phyloP scores from a whole-genome alignment of 2,329 filamentous ascomycete species.

The Fusarium scirpi region DNA sequence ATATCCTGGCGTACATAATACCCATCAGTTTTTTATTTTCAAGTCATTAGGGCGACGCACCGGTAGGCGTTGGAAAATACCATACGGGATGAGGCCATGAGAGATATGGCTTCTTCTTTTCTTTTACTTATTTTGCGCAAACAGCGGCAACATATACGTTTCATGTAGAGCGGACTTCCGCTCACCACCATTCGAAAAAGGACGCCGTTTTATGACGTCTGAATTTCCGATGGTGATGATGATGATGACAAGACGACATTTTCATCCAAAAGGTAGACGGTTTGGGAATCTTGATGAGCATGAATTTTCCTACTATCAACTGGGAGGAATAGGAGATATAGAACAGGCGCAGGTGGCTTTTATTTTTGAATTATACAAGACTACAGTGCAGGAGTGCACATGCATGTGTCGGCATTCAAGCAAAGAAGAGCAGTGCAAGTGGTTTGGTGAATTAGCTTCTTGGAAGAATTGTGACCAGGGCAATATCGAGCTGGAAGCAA shows the following conservation, averaged over 20 bases:
- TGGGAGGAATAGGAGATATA: conserved; percentile 18
- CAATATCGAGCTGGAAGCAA: conserved; percentile 31
- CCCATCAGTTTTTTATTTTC: conserved; percentile 47
- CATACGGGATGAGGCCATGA: conserved; percentile 36
- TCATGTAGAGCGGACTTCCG: conserved; percentile 39
- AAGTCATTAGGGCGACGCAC: conserved; percentile 42
- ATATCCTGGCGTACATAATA: conserved; percentile 50
- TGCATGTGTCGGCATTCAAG: conserved; percentile 13
- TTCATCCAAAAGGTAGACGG: conserved; percentile 37
- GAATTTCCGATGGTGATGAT: conserved; percentile 34
- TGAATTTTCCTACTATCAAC: conserved; percentile 22
- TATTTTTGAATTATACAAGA: conserved; percentile 35
- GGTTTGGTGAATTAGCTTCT: conserved; percentile 15
- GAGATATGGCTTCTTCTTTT: conserved; percentile 32
- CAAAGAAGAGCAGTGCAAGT: conserved; percentile 24
- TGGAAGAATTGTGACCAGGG: conserved; percentile 21
- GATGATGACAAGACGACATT: conserved; percentile 44
- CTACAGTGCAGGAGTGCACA: conserved; percentile 20
- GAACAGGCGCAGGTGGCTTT: conserved; percentile 40
- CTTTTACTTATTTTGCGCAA: conserved; percentile 41
- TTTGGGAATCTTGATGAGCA: conserved; percentile 31
- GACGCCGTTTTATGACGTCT: conserved; percentile 3
- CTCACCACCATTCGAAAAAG: conserved; percentile 27
- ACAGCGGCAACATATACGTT: conserved; percentile 46
- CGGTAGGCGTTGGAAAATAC: conserved; percentile 46